Conservation (phyloP, 2,329 filamentous ascomycete genomes). For the Aspergillus persii region DNA sequence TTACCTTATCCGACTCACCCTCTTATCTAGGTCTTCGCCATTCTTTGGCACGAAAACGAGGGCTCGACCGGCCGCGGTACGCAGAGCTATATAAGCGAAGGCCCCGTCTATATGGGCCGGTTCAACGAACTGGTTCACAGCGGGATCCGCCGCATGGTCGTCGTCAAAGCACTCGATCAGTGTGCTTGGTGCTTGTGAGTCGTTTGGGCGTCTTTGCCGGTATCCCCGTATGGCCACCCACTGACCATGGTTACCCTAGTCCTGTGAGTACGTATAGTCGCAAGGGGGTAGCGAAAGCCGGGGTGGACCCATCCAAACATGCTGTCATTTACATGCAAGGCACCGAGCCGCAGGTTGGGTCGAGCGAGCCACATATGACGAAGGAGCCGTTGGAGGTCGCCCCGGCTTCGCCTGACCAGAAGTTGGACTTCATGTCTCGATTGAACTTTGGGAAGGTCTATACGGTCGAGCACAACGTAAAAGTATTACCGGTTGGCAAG, state of each 20-base stretch:
- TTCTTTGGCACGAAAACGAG: slow-evolving; percentile 33
- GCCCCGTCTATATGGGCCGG: slow-evolving; percentile 8
- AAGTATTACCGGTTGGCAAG: slow-evolving; percentile 39
- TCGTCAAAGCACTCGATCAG: slow-evolving; percentile 24
- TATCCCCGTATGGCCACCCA: neutral
- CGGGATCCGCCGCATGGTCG: slow-evolving; percentile 34
- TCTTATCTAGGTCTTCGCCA: slow-evolving; percentile 25
- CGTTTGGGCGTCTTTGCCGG: neutral
- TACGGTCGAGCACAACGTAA: slow-evolving; percentile 45
- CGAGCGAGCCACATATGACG: slow-evolving; percentile 29
- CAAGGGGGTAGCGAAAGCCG: slow-evolving; percentile 36
- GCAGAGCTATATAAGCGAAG: slow-evolving; percentile 14
- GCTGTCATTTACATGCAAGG: slow-evolving; percentile 36
- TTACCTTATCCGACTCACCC: too few relatives aligned
- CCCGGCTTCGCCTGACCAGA: slow-evolving; percentile 18
- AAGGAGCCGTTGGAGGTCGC: slow-evolving; percentile 40
- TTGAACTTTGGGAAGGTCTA: slow-evolving; percentile 43
- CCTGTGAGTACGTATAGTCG: slow-evolving; percentile 41
- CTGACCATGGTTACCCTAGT: slow-evolving; percentile 20
- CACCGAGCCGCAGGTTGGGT: slow-evolving; percentile 8
- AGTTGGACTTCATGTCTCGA: slow-evolving; percentile 34
- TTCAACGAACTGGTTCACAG: slow-evolving; percentile 27
- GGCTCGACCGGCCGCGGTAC: slow-evolving; percentile 14
- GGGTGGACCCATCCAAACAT: slow-evolving; percentile 37
- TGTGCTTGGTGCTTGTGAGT: slow-evolving; percentile 37